Evolutionary conservation across 495 filamentous ascomycete species (phyloP).

Genomic region (Penicillium angulare): DNA sequence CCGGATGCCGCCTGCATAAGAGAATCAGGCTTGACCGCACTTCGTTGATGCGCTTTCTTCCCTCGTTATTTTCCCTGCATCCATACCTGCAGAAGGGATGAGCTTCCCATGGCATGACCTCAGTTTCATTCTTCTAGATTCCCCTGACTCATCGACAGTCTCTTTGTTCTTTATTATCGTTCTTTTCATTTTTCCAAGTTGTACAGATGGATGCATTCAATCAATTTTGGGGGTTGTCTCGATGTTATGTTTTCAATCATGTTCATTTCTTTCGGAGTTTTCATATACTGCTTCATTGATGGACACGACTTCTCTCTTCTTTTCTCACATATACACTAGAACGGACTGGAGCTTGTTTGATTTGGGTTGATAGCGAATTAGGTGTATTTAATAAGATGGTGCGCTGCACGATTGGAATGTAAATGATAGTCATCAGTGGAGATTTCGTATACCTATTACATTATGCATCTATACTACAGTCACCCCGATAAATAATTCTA

Average conservation of each 20-base stretch:
- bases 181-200: conserved; percentile 10
- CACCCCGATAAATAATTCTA: no score
- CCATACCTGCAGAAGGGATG: conserved; percentile 10
- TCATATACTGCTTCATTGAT: conserved; percentile 18
- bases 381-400: conserved; percentile 1
- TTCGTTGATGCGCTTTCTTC: conserved; percentile 2
- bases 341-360: conserved; percentile 11
- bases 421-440: neutral
- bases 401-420: neutral
- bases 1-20: neutral
- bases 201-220: conserved; percentile 16
- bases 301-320: conserved; percentile 12
- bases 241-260: conserved; percentile 5
- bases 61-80: conserved; percentile 6
- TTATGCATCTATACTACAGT: neutral
- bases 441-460: neutral
- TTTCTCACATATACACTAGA: conserved; percentile 5
- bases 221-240: conserved; percentile 7
- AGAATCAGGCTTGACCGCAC: neutral
- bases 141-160: conserved; percentile 26
- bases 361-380: neutral
- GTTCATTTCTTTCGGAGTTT: conserved; percentile 6
- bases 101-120: conserved; percentile 9
- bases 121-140: conserved; percentile 28
- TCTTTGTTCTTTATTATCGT: conserved; percentile 8